Evolutionary conservation across 2,329 filamentous ascomycete genomes (phyloP), one percentile per base, ranked within the genome.

Genomic region (Nothomitra cinnamomea): DNA sequence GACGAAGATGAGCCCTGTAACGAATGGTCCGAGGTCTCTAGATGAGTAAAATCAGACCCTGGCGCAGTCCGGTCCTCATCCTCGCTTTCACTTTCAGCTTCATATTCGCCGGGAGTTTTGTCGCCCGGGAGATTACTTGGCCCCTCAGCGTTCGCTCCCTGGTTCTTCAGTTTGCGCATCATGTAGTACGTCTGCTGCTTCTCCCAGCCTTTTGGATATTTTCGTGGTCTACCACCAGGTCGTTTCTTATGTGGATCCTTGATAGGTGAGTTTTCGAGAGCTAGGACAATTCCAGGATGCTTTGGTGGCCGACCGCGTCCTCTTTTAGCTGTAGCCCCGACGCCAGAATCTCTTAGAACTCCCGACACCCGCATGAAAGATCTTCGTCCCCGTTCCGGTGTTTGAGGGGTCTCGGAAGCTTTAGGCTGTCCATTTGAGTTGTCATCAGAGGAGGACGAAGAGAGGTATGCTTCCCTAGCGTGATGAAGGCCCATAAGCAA

Each of bases 401-500:
- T 24, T 19, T 32, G 24, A 35, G n/a, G n/a, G 13, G 7, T 28
- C 19, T 49, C 21, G 43, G 19, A 3, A 21, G 10, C n/a, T 13
- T 10, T 7, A 32, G 25, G 45, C 22, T 24, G 24, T 15, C 24
- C 10, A 7, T 19, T 35, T 28, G 32, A 35, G 24, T 2, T 24
- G 8, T 32, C 19, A 24, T 49, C 25, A 2, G 38, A 17, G 19
- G 38, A 17, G 19, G 59, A 57, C 10, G 57, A 56, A 2, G 55
- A 56, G 35, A 59, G 58, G 52, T 75, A 76, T 2, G 79, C 74
- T 43, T 77, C 68, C 38, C 82, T 76, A 1, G 78, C 73, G 55
- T 81, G 78, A 62, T 89, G 86, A 13, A 96, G 71, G 2, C 81
- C 77, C 28, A 73, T 70, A 4, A 95, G 74, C 0, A 90, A 73